phyloP scores from a whole-genome alignment of 305 asterid genomes.

The Fraxinus velutina region DNA sequence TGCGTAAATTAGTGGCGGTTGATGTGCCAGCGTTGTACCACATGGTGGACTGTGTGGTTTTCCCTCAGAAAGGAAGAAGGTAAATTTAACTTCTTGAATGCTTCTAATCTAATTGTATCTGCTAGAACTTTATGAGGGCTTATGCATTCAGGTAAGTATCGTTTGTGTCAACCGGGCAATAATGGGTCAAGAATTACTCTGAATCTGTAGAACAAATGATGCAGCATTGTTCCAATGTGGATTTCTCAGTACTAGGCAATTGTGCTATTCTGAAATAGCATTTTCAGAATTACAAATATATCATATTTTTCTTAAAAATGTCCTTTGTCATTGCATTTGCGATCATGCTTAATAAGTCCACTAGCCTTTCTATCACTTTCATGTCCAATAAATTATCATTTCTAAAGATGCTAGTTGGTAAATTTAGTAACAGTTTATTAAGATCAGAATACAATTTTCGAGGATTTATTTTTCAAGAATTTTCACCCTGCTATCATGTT shows the following conservation, averaged over 20 bases:
- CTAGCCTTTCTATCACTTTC: neutral
- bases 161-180: neutral
- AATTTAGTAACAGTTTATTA: neutral
- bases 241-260: neutral
- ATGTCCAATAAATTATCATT: neutral
- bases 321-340: neutral
- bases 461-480: neutral
- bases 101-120: neutral
- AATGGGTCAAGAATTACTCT: neutral
- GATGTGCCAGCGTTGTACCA: constrained; percentile 36
- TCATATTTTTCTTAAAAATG: neutral
- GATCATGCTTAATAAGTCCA: neutral
- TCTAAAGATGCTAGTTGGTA: neutral
- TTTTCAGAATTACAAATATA: neutral
- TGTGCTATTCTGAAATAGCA: neutral
- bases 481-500: neutral
- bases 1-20: constrained; percentile 44
- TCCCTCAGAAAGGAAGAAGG: constrained; percentile 48
- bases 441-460: neutral
- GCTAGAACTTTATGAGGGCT: neutral
- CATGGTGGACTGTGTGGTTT: constrained; percentile 53
- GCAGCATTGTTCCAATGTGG: neutral
- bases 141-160: neutral
- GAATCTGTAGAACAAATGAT: neutral
- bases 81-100: constrained; percentile 11